Conservation (phyloP, 495 filamentous ascomycete genomes). For the Sphaerosporella brunnea region DNA sequence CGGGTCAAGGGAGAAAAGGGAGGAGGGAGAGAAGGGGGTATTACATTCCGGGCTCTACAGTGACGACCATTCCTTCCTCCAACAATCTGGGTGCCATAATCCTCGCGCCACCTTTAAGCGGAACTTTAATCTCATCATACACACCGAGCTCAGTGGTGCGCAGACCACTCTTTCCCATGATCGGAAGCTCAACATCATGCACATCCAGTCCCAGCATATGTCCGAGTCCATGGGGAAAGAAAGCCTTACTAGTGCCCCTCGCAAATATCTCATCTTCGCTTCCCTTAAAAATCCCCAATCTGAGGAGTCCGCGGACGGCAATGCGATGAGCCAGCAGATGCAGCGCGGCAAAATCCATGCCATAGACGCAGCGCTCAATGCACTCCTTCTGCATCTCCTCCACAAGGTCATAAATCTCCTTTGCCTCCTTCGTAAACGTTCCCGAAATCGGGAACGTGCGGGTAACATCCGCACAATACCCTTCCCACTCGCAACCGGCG, state of each 20-base stretch:
- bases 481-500: conserved; percentile 66
- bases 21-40: conserved; percentile 1
- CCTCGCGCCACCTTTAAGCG: neutral
- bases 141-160: neutral
- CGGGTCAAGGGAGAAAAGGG: too few relatives aligned
- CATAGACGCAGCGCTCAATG: conserved; percentile 46
- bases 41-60: conserved; percentile 72
- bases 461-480: conserved; percentile 83
- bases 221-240: conserved; percentile 82
- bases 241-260: conserved; percentile 53
- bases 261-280: conserved; percentile 46
- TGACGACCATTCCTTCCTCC: conserved; percentile 58
- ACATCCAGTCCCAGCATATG: conserved; percentile 84
- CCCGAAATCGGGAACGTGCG: conserved; percentile 62
- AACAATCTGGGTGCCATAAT: conserved; percentile 30
- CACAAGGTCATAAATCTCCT: conserved; percentile 56
- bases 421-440: conserved; percentile 45
- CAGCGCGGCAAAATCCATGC: conserved; percentile 47
- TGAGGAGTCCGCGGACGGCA: conserved; percentile 48
- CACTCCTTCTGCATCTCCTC: conserved; percentile 68
- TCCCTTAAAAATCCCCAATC: conserved; percentile 45
- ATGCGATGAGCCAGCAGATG: conserved; percentile 55
- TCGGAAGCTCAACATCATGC: conserved; percentile 51
- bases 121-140: neutral
- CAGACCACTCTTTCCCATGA: neutral